Percentiles rank a stretch among this genome's conserved stretches.
phyloP scores from a whole-genome alignment of 495 filamentous ascomycete genomes.

The Xylaria curta region DNA sequence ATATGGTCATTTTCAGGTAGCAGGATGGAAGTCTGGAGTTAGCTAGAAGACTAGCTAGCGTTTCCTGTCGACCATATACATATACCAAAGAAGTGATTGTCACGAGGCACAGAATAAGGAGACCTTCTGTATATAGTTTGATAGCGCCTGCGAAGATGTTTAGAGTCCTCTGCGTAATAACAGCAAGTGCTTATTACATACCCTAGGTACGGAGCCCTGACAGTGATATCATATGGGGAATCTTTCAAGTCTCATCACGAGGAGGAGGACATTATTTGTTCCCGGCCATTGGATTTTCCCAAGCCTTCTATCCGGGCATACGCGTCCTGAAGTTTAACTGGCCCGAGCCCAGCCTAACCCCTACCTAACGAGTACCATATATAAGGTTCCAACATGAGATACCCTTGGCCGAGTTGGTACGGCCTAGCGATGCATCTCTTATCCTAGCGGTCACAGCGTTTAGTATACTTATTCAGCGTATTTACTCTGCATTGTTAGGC shows the following conservation, averaged over 20 bases:
- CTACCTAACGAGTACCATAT: not conserved
- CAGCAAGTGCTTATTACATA: too few species aligned
- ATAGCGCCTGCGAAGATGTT: too few species aligned
- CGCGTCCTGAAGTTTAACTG: not conserved
- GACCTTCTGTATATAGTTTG: too few species aligned
- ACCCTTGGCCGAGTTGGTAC: not conserved
- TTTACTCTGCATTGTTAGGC: constrained; percentile 5
- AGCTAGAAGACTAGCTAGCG: too few species aligned
- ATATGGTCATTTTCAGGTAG: not conserved
- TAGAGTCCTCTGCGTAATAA: too few species aligned
- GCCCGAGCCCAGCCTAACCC: not conserved
- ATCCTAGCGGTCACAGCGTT: constrained; percentile 1
- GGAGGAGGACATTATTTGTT: not conserved
- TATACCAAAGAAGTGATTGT: not conserved
- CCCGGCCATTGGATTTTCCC: not conserved
- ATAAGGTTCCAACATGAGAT: not conserved
- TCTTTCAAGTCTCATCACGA: not conserved
- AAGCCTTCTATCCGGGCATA: not conserved
- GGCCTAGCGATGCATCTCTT: not conserved
- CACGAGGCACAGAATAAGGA: too few species aligned
- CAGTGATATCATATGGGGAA: not conserved
- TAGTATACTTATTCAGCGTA: not conserved
- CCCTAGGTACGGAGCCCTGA: too few species aligned
- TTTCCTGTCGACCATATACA: too few species aligned
- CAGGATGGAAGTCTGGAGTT: not conserved